Conservation (phyloP, 306 rosid genomes). For the Elaeagnus macrophylla region DNA sequence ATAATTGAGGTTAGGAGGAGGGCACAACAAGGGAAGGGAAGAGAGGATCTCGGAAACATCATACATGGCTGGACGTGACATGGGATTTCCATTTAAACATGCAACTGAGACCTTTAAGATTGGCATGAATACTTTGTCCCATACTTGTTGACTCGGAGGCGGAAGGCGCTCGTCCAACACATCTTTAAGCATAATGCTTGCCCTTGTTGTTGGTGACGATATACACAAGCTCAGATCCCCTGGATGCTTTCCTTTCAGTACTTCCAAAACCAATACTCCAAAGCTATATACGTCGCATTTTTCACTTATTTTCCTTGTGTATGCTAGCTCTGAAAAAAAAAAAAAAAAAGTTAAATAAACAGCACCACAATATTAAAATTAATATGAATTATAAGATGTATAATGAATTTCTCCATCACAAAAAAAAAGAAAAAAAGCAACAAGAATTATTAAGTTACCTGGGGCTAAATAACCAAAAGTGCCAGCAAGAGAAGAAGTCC, state of each 20-base stretch:
- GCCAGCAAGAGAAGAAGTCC: constrained; percentile 32
- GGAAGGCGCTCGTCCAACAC: constrained; percentile 25
- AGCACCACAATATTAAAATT: too few relatives aligned
- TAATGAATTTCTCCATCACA: too few relatives aligned
- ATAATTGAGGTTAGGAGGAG: too few relatives aligned
- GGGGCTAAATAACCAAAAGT: constrained; percentile 41
- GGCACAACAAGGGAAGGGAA: background rate
- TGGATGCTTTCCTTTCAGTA: constrained; percentile 26
- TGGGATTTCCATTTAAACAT: constrained; percentile 25
- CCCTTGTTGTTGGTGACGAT: constrained; percentile 9
- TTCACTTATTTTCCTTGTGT: constrained; percentile 28
- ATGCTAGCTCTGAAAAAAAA: constrained; percentile 28
- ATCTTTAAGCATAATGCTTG: constrained; percentile 10
- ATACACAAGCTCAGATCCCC: constrained; percentile 11
- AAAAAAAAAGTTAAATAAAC: too few relatives aligned
- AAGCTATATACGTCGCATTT: constrained; percentile 36
- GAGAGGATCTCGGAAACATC: constrained; percentile 19
- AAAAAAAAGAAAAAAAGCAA: background rate
- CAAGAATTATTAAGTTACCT: constrained; percentile 16
- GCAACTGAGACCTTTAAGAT: constrained; percentile 20
- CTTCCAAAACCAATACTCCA: constrained; percentile 29
- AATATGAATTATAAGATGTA: too few relatives aligned
- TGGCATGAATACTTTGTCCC: constrained; percentile 11
- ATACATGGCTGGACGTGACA: constrained; percentile 25
- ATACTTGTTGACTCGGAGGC: constrained; percentile 13